These are phyloP conservation scores for Dictyostelium purpureum DNA, from an alignment of 78 protist genomes.

Conservation along the genomic window DNA sequence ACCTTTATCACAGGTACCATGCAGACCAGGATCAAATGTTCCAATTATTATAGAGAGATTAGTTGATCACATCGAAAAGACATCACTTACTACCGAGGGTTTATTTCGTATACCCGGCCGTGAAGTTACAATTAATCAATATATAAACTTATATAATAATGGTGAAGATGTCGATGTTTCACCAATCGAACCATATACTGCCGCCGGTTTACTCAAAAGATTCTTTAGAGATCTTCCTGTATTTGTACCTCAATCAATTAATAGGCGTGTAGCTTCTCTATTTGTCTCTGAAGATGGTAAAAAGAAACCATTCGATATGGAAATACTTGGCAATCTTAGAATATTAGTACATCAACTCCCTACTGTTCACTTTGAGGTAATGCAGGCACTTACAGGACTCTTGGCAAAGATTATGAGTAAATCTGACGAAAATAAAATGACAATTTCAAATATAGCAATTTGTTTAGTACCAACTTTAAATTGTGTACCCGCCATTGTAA, in stretches of 20 bases:
- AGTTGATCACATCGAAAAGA: conserved; percentile 46
- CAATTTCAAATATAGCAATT: conserved; percentile 67
- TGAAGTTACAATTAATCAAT: conserved; percentile 34
- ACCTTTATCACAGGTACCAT: conserved; percentile 38
- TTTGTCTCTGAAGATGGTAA: conserved; percentile 61
- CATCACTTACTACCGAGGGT: conserved; percentile 42
- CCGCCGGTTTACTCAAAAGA: conserved; percentile 72
- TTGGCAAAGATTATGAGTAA: conserved; percentile 27
- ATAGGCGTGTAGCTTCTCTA: conserved; percentile 36
- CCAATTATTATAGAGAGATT: conserved; percentile 68
- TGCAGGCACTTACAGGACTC: conserved; percentile 43
- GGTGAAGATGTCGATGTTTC: conserved; percentile 67
- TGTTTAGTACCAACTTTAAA: conserved; percentile 72
- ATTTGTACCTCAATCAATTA: conserved; percentile 58
- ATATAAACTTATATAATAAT: conserved; percentile 34
- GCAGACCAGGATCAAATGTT: conserved; percentile 24
- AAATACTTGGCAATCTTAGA: conserved; percentile 19
- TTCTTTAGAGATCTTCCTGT: conserved; percentile 71
- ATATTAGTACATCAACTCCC: conserved; percentile 48
- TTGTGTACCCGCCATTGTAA: conserved; percentile 76
- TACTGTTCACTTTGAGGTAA: conserved; percentile 60
- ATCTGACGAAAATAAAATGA: conserved; percentile 63
- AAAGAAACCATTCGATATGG: conserved; percentile 71
- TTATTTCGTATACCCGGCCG: conserved; percentile 67
- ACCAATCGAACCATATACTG: conserved; percentile 62